A percentile compares a stretch with the other conserved stretches of the same genome.
These are phyloP conservation scores for Pseudogymnoascus pannorum DNA, from an alignment of 2,329 filamentous ascomycete species.

Conservation along the genomic window DNA sequence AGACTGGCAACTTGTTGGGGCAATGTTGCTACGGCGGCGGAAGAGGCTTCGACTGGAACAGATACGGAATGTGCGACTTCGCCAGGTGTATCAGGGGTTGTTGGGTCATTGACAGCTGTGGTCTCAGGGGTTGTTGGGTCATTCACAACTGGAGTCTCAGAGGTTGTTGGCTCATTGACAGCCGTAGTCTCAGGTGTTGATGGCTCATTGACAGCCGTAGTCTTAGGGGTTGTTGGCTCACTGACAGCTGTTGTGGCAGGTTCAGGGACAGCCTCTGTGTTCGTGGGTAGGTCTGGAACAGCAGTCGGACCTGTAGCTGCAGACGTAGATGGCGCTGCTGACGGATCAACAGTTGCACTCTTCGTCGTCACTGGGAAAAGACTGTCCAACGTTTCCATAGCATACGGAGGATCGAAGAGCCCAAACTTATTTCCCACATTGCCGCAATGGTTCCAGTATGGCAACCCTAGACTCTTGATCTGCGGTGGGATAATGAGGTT, in stretches of 20 bases:
- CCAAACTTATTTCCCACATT: slow-evolving; percentile 32
- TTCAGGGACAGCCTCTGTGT: not conserved
- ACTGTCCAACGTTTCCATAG: slow-evolving; percentile 29
- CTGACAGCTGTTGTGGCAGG: not conserved
- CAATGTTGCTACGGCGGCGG: not conserved
- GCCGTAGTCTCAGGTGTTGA: not conserved
- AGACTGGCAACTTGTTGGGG: not conserved
- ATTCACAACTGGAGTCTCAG: not conserved
- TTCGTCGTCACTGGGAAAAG: not conserved
- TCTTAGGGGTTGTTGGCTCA: not conserved
- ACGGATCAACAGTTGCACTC: not conserved
- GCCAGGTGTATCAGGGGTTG: not conserved
- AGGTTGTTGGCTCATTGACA: too few relatives aligned
- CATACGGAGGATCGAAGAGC: slow-evolving; percentile 35
- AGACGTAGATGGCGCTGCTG: slow-evolving; percentile 33
- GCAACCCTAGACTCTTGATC: slow-evolving; percentile 18
- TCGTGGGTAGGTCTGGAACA: not conserved
- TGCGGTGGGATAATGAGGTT: slow-evolving; percentile 28
- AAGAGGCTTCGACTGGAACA: not conserved
- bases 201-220: not conserved
- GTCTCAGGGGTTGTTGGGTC: not conserved
- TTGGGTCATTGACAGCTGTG: not conserved
- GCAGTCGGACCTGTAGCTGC: not conserved
- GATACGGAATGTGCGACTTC: not conserved
- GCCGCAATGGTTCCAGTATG: slow-evolving; percentile 31